A percentile compares a stretch with the other conserved stretches of the same genome.
Conservation (phyloP, 306 rosid species). For the Pyrus bretschneideri region DNA sequence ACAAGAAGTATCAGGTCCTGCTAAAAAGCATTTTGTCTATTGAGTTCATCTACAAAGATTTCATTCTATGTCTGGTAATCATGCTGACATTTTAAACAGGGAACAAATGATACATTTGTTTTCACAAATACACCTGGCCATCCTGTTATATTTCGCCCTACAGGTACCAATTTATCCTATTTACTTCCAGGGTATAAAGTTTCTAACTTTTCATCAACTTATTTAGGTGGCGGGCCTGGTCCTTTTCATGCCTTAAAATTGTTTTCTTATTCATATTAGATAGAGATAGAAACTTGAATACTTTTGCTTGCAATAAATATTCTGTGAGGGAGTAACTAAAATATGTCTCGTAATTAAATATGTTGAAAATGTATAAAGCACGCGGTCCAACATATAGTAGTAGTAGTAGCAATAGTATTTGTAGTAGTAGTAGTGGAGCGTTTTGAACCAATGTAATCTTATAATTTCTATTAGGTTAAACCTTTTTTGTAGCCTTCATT, state of each 20-base stretch:
- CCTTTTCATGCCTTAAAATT: neutral
- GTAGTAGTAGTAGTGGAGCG: neutral
- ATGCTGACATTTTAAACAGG: conserved; percentile 54
- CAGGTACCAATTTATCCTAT: conserved; percentile 45
- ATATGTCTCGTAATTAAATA: neutral
- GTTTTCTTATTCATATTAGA: neutral
- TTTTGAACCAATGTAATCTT: neutral
- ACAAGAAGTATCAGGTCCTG: conserved; percentile 79
- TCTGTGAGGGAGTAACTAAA: neutral
- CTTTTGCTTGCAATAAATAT: neutral
- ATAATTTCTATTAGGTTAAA: neutral
- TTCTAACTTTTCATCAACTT: neutral
- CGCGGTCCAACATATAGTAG: too few relatives aligned
- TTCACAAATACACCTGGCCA: conserved; percentile 62
- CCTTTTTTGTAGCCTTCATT: neutral
- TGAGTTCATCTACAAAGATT: conserved; percentile 11
- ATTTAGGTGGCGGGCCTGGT: neutral
- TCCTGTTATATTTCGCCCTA: conserved; percentile 73
- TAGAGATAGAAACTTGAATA: neutral
- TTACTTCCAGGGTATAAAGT: neutral
- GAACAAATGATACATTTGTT: conserved; percentile 72
- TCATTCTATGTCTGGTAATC: conserved; percentile 10
- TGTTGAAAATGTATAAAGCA: neutral
- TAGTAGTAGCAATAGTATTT: too few relatives aligned
- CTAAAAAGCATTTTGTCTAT: conserved; percentile 8